Evolutionary conservation across 2,329 filamentous ascomycete genomes (phyloP).

Genomic region (Pseudogymnoascus sp.): DNA sequence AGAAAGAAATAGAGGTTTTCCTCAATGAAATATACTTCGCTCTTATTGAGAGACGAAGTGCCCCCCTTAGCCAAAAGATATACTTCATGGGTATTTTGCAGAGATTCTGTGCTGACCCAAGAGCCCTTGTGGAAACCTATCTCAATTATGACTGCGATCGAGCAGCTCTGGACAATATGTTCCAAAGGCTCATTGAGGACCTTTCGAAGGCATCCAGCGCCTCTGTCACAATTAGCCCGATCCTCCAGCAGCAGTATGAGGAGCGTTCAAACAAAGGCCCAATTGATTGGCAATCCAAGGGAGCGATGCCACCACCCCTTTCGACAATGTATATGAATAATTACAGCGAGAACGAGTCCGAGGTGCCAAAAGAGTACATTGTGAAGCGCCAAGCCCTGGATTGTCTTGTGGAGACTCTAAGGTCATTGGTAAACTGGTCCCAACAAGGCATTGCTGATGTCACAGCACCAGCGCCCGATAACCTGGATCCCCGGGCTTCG

Average conservation of each 20-base stretch:
- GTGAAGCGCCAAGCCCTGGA: slow-evolving; percentile 87
- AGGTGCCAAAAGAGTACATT: slow-evolving; percentile 79
- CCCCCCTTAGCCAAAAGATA: slow-evolving; percentile 83
- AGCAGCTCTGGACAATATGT: slow-evolving; percentile 89
- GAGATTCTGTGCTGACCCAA: slow-evolving; percentile 74
- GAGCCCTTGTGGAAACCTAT: slow-evolving; percentile 88
- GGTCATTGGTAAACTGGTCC: slow-evolving; percentile 90
- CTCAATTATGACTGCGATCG: slow-evolving; percentile 97
- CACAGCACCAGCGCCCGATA: slow-evolving; percentile 38
- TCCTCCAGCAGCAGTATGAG: slow-evolving; percentile 80
- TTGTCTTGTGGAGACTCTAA: slow-evolving; percentile 76
- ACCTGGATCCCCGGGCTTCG: slow-evolving; percentile 44
- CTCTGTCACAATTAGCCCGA: slow-evolving; percentile 63
- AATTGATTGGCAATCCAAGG: slow-evolving; percentile 77
- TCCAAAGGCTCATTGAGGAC: slow-evolving; percentile 90
- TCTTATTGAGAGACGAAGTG: slow-evolving; percentile 78
- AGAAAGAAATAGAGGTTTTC: slow-evolving; percentile 97
- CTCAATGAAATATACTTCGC: slow-evolving; percentile 94
- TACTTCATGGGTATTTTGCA: slow-evolving; percentile 83
- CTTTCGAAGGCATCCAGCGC: slow-evolving; percentile 78
- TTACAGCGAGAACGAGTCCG: slow-evolving; percentile 52
- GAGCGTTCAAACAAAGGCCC: slow-evolving; percentile 56
- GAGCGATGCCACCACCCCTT: slow-evolving; percentile 78
- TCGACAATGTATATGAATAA: slow-evolving; percentile 42
- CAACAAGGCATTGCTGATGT: slow-evolving; percentile 55